Evolutionary conservation across 2,329 filamentous ascomycete species (phyloP).

Genomic region (Aureobasidium leucospermi): DNA sequence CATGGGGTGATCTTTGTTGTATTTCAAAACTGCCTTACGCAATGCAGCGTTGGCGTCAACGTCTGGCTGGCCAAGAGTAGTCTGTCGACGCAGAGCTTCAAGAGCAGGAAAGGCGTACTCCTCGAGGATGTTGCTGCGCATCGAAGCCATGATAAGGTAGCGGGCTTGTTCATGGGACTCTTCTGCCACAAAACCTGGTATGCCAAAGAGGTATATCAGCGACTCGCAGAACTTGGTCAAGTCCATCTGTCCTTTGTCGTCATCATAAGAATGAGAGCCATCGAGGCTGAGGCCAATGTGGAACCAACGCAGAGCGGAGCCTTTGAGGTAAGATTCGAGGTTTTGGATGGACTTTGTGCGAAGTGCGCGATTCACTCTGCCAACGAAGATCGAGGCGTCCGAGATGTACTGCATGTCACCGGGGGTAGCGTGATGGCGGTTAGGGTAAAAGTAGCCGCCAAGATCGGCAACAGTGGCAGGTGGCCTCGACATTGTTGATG

Average conservation of each 20-base stretch:
- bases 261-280: background rate
- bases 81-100: background rate
- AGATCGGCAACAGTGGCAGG: background rate
- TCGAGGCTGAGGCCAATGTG: background rate
- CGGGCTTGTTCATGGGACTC: background rate
- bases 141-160: background rate
- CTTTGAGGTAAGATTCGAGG: background rate
- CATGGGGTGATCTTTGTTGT: background rate
- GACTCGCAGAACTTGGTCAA: background rate
- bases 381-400: background rate
- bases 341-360: background rate
- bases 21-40: background rate
- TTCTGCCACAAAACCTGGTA: background rate
- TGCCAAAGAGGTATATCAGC: background rate
- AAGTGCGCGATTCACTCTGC: background rate
- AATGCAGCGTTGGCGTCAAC: background rate
- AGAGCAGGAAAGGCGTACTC: conserved; percentile 3
- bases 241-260: background rate
- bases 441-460: conserved; percentile 2
- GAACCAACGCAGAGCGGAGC: conserved; percentile 3
- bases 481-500: background rate
- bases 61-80: background rate
- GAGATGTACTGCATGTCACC: background rate
- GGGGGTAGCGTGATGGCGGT: background rate
- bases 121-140: background rate